phyloP scores from a whole-genome alignment of 495 filamentous ascomycete genomes.

The Monascus purpureus region DNA sequence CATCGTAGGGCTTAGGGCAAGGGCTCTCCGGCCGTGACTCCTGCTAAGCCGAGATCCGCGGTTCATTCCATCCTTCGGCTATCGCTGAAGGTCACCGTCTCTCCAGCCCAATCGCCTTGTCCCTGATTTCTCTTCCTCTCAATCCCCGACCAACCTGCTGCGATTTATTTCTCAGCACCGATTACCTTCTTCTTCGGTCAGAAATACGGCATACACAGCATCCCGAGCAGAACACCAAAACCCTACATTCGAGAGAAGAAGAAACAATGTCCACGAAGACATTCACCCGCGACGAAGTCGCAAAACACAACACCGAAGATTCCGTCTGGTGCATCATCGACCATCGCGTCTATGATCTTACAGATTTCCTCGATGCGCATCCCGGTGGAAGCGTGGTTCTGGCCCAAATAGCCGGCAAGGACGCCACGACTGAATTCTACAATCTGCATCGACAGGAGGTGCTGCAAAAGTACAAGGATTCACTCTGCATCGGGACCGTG shows the following conservation, averaged over 20 bases:
- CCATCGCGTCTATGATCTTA: slow-evolving; percentile 46
- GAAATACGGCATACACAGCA: too few species aligned
- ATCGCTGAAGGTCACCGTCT: too few species aligned
- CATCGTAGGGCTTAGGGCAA: too few species aligned
- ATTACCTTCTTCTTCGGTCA: too few species aligned
- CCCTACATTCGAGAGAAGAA: background rate
- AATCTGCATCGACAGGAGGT: slow-evolving; percentile 49
- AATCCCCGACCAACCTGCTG: too few species aligned
- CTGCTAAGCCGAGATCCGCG: too few species aligned
- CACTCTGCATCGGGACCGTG: slow-evolving; percentile 62
- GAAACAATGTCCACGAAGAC: slow-evolving; percentile 15
- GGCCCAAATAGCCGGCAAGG: slow-evolving; percentile 38
- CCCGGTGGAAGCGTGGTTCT: slow-evolving; percentile 45
- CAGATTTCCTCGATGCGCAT: slow-evolving; percentile 43
- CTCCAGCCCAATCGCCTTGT: too few species aligned
- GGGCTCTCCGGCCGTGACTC: too few species aligned
- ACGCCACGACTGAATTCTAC: slow-evolving; percentile 43
- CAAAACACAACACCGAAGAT: slow-evolving; percentile 37
- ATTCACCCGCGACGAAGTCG: slow-evolving; percentile 33
- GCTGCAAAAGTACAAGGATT: slow-evolving; percentile 53
- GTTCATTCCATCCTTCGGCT: too few species aligned
- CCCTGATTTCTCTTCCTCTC: too few species aligned
- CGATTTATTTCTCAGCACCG: too few species aligned
- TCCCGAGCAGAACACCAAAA: too few species aligned
- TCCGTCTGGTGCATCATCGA: slow-evolving; percentile 47